Evolutionary conservation across 129 eudicot genomes (phyloP).

Genomic region (Artemisia tridentata): DNA sequence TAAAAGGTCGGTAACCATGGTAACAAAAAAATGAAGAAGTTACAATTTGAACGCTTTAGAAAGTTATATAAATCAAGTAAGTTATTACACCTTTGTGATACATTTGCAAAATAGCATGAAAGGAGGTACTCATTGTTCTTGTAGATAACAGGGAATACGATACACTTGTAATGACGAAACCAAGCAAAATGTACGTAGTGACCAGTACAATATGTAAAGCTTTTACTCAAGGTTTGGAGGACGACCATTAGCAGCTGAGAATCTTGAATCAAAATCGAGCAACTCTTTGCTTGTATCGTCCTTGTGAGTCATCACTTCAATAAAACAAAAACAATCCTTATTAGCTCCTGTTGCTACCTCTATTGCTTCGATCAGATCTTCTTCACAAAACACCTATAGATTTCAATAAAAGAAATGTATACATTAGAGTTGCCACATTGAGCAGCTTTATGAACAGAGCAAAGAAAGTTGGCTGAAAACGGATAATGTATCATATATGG

Average conservation of each 20-base stretch:
- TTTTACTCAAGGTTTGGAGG: neutral
- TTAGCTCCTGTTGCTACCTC: neutral
- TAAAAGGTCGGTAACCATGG: too few relatives aligned
- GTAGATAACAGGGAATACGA: too few relatives aligned
- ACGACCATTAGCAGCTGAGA: neutral
- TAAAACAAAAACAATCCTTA: neutral
- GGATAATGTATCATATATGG: neutral
- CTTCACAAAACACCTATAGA: neutral
- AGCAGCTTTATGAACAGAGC: neutral
- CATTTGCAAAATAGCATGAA: too few relatives aligned
- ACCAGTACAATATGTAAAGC: too few relatives aligned
- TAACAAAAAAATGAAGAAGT: too few relatives aligned
- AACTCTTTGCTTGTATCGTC: conserved; percentile 7
- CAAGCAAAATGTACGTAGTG: too few relatives aligned
- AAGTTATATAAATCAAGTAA: too few relatives aligned
- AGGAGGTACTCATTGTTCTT: too few relatives aligned
- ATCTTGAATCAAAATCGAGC: neutral
- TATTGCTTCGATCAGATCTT: neutral
- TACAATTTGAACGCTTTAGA: too few relatives aligned
- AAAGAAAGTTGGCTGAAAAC: neutral
- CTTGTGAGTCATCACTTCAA: neutral
- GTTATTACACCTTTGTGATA: too few relatives aligned
- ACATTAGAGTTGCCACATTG: neutral
- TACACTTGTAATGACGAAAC: too few relatives aligned
- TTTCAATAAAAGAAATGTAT: neutral